Evolutionary conservation across 768 basidiomycete species (phyloP).

Genomic region (Suillus clintonianus): DNA sequence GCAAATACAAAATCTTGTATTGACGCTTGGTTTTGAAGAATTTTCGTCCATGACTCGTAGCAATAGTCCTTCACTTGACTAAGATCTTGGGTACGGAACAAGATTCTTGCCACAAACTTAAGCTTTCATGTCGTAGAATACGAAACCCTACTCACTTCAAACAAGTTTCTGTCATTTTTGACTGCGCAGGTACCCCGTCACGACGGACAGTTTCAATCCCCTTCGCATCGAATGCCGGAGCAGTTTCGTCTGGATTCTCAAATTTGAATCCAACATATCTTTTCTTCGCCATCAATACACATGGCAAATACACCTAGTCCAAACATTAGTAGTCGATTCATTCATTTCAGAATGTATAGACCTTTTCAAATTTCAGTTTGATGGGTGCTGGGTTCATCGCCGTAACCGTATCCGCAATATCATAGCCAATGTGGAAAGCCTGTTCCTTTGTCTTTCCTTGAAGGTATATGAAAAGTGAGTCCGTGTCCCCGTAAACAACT

Average conservation of each 20-base stretch:
- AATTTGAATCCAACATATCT: constrained; percentile 98
- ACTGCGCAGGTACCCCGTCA: constrained; percentile 88
- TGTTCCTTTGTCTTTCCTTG: constrained; percentile 90
- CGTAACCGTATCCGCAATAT: constrained; percentile 89
- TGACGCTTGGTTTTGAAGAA: constrained; percentile 77
- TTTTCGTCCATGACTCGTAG: constrained; percentile 77
- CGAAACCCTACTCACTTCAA: constrained; percentile 64
- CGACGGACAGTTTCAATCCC: constrained; percentile 96
- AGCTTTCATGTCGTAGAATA: neutral
- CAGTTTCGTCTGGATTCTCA: constrained; percentile 76
- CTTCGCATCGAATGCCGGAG: constrained; percentile 91
- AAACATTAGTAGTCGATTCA: neutral
- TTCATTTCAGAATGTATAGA: constrained; percentile 20
- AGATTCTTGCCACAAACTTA: constrained; percentile 45
- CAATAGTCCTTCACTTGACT: constrained; percentile 90
- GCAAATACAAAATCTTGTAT: constrained; percentile 95
- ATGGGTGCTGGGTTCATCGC: constrained; percentile 85
- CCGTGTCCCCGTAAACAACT: constrained; percentile 97
- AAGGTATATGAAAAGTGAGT: constrained; percentile 92
- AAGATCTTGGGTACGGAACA: constrained; percentile 89
- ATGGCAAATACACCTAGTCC: constrained; percentile 88
- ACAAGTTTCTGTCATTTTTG: constrained; percentile 89
- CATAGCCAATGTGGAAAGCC: constrained; percentile 89
- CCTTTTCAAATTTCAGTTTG: constrained; percentile 99
- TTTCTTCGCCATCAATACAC: constrained; percentile 96